Conservation (phyloP, 352 stramenopile genomes). For the Stramenopiles sp. region DNA sequence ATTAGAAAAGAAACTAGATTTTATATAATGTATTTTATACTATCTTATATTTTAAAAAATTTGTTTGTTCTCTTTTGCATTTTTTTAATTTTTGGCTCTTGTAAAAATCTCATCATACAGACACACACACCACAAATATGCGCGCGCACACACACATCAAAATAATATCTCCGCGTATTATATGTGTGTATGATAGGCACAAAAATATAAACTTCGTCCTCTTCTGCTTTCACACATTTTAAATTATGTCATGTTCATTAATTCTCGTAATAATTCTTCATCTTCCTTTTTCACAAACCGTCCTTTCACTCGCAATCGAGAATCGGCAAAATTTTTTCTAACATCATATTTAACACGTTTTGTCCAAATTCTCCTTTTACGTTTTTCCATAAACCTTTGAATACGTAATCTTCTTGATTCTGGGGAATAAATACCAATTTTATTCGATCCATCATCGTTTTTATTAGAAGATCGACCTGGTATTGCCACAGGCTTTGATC, state of each 20-base stretch:
- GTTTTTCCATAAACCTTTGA: constrained; percentile 68
- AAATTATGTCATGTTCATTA: background rate
- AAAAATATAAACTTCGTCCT: no score
- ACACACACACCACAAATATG: no score
- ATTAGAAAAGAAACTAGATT: no score
- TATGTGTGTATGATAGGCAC: no score
- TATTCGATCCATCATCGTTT: background rate
- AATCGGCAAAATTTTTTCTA: constrained; percentile 96
- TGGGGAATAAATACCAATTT: constrained; percentile 60
- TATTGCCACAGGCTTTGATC: background rate
- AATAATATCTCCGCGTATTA: no score
- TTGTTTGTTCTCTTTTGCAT: no score
- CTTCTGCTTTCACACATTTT: no score
- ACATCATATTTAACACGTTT: constrained; percentile 97
- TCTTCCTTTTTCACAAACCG: constrained; percentile 98
- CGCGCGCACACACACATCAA: no score
- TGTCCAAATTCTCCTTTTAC: constrained; percentile 72
- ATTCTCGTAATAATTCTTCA: constrained; percentile 51
- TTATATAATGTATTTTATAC: no score
- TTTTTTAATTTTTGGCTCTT: no score
- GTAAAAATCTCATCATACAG: no score
- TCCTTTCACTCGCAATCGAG: constrained; percentile 82
- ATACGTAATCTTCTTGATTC: constrained; percentile 55
- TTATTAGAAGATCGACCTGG: background rate
- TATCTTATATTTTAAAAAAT: no score